These are phyloP conservation scores for Hymenoscyphus infarciens DNA, from an alignment of 2,329 filamentous ascomycete species.

Conservation along the genomic window DNA sequence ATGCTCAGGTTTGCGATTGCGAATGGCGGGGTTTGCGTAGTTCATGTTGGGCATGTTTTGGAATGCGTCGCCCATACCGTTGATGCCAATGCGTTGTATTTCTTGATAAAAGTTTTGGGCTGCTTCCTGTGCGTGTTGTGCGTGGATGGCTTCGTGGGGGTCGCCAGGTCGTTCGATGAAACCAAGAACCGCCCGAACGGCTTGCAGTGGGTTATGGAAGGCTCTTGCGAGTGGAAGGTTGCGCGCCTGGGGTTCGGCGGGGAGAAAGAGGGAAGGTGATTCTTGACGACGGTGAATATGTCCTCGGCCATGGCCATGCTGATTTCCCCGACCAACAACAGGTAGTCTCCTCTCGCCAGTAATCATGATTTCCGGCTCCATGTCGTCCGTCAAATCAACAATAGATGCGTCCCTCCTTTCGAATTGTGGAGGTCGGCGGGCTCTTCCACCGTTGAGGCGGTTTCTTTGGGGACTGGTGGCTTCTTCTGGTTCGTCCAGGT, in stretches of 20 bases:
- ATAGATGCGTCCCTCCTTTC: conserved; percentile 36
- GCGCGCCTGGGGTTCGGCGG: conserved; percentile 10
- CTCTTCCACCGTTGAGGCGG: conserved; percentile 11
- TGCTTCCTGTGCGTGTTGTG: neutral
- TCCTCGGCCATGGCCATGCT: neutral
- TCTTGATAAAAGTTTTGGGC: conserved; percentile 6
- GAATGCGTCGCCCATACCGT: neutral
- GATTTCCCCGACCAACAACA: neutral
- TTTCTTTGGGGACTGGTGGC: neutral
- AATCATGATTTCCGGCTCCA: conserved; percentile 36
- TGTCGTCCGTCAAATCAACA: conserved; percentile 53
- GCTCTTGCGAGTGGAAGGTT: neutral
- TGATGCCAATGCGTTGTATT: neutral
- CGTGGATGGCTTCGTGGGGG: neutral
- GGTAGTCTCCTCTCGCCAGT: conserved; percentile 28
- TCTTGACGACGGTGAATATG: conserved; percentile 8
- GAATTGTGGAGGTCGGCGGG: conserved; percentile 28
- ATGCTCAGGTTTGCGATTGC: conserved; percentile 31
- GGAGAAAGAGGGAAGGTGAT: conserved; percentile 13
- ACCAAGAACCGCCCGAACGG: neutral
- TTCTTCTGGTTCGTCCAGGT: conserved; percentile 26
- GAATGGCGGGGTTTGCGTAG: conserved; percentile 25
- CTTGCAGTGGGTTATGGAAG: neutral
- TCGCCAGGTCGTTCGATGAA: conserved; percentile 7
- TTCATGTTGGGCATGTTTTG: conserved; percentile 30